A percentile compares a stretch with the other conserved stretches of the same genome.
Conservation (phyloP, 345 rosid genomes). For the Acer yangbiense region DNA sequence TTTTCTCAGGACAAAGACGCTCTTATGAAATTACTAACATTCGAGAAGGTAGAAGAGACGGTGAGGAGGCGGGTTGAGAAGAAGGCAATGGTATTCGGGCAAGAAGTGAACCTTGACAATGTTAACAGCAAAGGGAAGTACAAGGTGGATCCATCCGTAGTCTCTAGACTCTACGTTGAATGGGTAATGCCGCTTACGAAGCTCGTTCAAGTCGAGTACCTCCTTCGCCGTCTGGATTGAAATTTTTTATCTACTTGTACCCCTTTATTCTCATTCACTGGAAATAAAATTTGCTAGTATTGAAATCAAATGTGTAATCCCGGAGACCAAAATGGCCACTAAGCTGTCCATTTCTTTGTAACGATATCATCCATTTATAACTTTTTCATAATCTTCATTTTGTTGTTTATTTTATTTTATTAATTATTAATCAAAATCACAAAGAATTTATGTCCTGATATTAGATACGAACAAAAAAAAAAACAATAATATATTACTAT, state of each 20-base stretch:
- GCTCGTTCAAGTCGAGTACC: constrained; percentile 76
- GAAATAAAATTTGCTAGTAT: not conserved
- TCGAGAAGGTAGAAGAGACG: constrained; percentile 62
- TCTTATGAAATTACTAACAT: constrained; percentile 74
- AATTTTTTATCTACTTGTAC: not conserved
- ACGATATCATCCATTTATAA: not conserved
- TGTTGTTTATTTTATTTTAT: too few species aligned
- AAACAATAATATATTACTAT: too few species aligned
- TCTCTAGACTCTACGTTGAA: constrained; percentile 66
- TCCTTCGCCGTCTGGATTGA: constrained; percentile 77
- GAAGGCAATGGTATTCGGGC: constrained; percentile 75
- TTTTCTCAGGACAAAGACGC: constrained; percentile 60
- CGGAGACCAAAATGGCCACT: not conserved
- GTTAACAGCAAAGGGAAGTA: constrained; percentile 18
- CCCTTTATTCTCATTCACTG: not conserved
- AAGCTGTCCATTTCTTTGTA: not conserved
- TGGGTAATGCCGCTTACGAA: constrained; percentile 94
- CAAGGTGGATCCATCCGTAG: constrained; percentile 70
- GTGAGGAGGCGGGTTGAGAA: constrained; percentile 84
- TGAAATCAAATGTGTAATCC: not conserved
- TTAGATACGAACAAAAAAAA: too few species aligned
- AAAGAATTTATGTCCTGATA: too few species aligned
- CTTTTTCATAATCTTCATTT: too few species aligned
- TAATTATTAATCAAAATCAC: too few species aligned
- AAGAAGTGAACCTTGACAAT: constrained; percentile 44